Percentiles rank a stretch among this genome's conserved stretches.
phyloP scores from a whole-genome alignment of 2,329 filamentous ascomycete species.

The Penicillium sp. region DNA sequence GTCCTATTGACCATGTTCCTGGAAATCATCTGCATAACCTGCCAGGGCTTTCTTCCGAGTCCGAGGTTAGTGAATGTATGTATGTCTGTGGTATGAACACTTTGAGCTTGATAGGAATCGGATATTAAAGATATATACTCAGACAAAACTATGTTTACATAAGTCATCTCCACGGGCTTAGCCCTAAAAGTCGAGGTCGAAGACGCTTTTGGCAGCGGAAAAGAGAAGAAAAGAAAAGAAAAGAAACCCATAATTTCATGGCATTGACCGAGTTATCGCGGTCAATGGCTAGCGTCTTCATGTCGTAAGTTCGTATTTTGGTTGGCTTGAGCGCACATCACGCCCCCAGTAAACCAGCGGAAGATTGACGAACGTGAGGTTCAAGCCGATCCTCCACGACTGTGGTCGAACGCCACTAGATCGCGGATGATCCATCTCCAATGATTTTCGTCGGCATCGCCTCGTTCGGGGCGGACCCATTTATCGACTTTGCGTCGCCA shows the following conservation, averaged over 20 bases:
- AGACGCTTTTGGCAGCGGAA: not conserved
- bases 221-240: not conserved
- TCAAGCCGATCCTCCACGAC: not conserved
- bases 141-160: too few relatives aligned
- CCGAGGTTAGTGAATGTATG: constrained; percentile 19
- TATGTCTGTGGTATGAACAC: too few relatives aligned
- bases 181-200: not conserved
- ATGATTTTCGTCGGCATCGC: constrained; percentile 43
- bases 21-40: not conserved
- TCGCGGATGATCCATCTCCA: constrained; percentile 73
- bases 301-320: constrained; percentile 22
- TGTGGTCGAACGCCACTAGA: constrained; percentile 37
- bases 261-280: constrained; percentile 17
- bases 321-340: too few relatives aligned
- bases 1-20: constrained; percentile 14
- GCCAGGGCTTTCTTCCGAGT: constrained; percentile 11
- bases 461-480: constrained; percentile 66
- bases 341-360: too few relatives aligned
- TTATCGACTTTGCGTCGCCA: constrained; percentile 85
- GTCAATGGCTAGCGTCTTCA: constrained; percentile 13
- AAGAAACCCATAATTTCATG: constrained; percentile 20
- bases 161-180: too few relatives aligned
- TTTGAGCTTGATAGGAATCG: not conserved
- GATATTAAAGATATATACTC: not conserved
- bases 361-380: not conserved